Conservation (phyloP, 805 yeast genomes). For the Schwanniomyces vanrijiae region DNA sequence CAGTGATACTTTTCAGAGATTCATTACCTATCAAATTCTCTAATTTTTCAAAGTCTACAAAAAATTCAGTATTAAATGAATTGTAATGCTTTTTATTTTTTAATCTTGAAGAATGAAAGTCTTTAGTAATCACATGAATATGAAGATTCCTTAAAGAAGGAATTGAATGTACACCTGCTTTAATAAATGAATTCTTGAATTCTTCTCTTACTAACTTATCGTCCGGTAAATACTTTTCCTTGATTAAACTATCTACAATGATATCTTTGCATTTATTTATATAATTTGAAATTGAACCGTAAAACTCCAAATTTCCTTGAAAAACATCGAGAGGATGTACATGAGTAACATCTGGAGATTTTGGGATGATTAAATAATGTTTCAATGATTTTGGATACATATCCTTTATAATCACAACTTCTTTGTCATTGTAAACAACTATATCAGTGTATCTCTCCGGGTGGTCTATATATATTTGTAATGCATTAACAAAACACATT, state of each 20-base stretch:
- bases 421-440: conserved; percentile 50
- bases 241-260: conserved; percentile 29
- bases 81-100: conserved; percentile 68
- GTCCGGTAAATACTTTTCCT: conserved; percentile 12
- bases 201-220: conserved; percentile 8
- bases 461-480: conserved; percentile 46
- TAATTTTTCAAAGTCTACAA: conserved; percentile 53
- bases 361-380: conserved; percentile 65
- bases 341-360: conserved; percentile 38
- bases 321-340: conserved; percentile 56
- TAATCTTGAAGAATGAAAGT: conserved; percentile 52
- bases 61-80: conserved; percentile 67
- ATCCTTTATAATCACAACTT: conserved; percentile 59
- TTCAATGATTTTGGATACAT: conserved; percentile 59
- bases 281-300: conserved; percentile 25
- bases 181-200: conserved; percentile 31
- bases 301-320: conserved; percentile 25
- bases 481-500: conserved; percentile 52
- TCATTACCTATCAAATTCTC: conserved; percentile 1
- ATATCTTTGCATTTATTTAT: conserved; percentile 35
- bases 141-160: conserved; percentile 75
- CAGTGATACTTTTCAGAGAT: background rate
- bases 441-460: conserved; percentile 41
- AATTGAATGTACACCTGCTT: conserved; percentile 65
- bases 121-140: conserved; percentile 69